phyloP scores from a whole-genome alignment of 1,284 basidiomycete genomes.

The Phylloboletellus chloephorus region DNA sequence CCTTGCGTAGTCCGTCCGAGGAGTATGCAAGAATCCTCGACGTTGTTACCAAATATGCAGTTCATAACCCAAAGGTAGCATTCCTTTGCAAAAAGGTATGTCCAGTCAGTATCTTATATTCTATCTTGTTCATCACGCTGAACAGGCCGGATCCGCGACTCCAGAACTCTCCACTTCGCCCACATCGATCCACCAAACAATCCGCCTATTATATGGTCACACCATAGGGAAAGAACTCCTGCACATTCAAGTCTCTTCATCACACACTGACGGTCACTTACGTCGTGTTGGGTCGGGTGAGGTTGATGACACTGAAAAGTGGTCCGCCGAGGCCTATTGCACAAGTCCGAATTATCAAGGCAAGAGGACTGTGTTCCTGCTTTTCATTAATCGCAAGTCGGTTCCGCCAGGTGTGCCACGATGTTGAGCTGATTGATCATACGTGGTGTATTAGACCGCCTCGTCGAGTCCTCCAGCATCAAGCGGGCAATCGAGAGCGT shows the following conservation, averaged over 20 bases:
- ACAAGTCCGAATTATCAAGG: conserved; percentile 88
- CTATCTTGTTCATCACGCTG: conserved; percentile 1
- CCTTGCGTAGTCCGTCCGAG: conserved; percentile 81
- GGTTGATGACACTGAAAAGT: conserved; percentile 41
- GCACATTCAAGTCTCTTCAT: conserved; percentile 43
- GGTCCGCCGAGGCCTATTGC: conserved; percentile 72
- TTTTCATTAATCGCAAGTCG: conserved; percentile 94
- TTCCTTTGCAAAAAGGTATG: conserved; percentile 88
- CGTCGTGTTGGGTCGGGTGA: conserved; percentile 21
- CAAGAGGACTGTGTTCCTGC: conserved; percentile 79
- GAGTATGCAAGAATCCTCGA: conserved; percentile 92
- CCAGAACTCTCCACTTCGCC: conserved; percentile 85
- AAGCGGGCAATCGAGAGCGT: conserved; percentile 85
- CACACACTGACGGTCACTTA: conserved; percentile 9
- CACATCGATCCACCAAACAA: conserved; percentile 64
- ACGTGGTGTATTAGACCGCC: conserved; percentile 58
- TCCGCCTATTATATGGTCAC: conserved; percentile 79
- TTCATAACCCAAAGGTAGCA: conserved; percentile 85
- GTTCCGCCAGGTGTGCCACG: neutral
- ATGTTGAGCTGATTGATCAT: neutral
- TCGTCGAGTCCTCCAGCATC: conserved; percentile 87
- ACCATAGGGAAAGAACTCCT: conserved; percentile 80
- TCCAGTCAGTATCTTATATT: neutral
- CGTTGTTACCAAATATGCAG: conserved; percentile 90
- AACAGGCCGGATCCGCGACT: conserved; percentile 61